These are phyloP conservation scores for Flueggea neowawraea DNA, from an alignment of 441 rosid species.

Conservation along the genomic window DNA sequence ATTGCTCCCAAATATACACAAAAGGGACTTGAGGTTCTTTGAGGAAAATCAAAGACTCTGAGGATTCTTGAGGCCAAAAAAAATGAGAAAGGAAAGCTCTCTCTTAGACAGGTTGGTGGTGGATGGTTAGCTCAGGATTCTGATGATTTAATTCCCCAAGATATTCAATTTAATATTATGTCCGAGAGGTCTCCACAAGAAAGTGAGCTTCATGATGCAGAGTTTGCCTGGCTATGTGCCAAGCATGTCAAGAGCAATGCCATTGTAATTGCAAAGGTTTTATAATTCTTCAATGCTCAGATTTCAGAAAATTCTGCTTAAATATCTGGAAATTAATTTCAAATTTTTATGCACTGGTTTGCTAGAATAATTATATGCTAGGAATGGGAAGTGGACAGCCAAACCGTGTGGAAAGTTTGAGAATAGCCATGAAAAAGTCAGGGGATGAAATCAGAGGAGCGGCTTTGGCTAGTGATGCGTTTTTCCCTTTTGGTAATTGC, in stretches of 20 bases:
- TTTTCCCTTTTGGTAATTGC: slow-evolving; percentile 88
- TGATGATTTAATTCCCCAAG: no score
- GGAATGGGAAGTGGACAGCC: slow-evolving; percentile 99
- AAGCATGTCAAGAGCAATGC: no score
- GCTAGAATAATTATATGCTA: slow-evolving; percentile 80
- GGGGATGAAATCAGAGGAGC: slow-evolving; percentile 95
- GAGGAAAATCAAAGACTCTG: slow-evolving; percentile 84
- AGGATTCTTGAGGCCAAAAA: slow-evolving; percentile 84
- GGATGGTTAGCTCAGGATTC: no score
- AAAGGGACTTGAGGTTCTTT: slow-evolving; percentile 86
- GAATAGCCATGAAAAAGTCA: slow-evolving; percentile 83
- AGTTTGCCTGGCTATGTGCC: no score
- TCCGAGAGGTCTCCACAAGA: no score
- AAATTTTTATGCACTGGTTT: slow-evolving; percentile 9
- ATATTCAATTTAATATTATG: no score
- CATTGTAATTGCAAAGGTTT: no score
- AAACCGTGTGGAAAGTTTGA: slow-evolving; percentile 80
- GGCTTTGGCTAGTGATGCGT: slow-evolving; percentile 95
- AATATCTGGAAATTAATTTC: background rate
- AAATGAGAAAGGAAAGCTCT: slow-evolving; percentile 77
- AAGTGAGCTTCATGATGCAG: no score
- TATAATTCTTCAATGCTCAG: slow-evolving; percentile 1
- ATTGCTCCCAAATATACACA: slow-evolving; percentile 84
- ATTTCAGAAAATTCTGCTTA: background rate
- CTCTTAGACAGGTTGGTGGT: slow-evolving; percentile 82